phyloP scores from a whole-genome alignment of 75 land plant genomes.

The Sequoia sempervirens region DNA sequence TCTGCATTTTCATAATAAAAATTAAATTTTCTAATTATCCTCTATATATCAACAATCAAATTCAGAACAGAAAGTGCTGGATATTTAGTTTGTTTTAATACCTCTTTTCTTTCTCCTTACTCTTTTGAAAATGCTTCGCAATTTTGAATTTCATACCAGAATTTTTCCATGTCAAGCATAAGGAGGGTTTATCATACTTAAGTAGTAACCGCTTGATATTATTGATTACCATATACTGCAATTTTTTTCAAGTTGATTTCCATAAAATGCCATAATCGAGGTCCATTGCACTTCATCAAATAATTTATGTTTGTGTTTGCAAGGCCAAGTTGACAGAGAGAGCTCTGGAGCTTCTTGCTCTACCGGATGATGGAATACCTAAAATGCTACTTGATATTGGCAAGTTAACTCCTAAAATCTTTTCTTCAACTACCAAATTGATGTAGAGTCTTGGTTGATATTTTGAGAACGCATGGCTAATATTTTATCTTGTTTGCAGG shows the following conservation, averaged over 20 bases:
- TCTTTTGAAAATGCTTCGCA: not conserved
- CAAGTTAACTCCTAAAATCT: conserved; percentile 10
- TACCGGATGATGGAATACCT: conserved; percentile 83
- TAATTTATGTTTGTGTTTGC: conserved; percentile 8
- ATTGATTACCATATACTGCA: not conserved
- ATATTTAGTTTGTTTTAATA: not conserved
- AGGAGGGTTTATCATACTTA: not conserved
- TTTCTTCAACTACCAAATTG: not conserved
- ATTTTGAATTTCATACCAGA: not conserved
- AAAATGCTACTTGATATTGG: conserved; percentile 89
- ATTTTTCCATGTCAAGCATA: not conserved
- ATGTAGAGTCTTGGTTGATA: not conserved
- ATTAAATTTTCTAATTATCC: not conserved
- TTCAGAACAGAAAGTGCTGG: not conserved
- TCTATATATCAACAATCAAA: not conserved
- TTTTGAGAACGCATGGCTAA: not conserved
- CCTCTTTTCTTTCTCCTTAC: not conserved
- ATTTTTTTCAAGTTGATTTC: not conserved
- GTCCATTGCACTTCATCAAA: too few relatives aligned
- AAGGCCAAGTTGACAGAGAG: conserved; percentile 82
- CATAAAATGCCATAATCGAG: not conserved
- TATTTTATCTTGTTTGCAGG: conserved; percentile 32
- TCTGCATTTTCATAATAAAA: not conserved
- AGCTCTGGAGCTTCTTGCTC: conserved; percentile 83
- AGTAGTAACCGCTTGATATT: not conserved